Evolutionary conservation across 306 rosid genomes (phyloP).

Genomic region (Sindora glabra): DNA sequence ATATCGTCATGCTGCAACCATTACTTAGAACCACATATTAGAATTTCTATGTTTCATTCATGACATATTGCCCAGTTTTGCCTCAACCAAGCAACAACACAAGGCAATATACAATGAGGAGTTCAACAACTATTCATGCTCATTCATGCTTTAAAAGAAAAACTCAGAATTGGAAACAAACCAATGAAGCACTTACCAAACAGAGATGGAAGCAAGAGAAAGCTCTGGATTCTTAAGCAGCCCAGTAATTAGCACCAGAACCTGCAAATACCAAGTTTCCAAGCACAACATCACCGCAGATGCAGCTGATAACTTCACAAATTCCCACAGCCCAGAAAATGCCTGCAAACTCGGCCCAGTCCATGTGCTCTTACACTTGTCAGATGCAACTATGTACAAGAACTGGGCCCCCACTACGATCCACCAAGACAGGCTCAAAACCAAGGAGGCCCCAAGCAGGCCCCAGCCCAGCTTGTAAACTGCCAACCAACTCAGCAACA

Average conservation of each 20-base stretch:
- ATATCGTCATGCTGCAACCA: constrained; percentile 41
- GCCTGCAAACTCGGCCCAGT: constrained; percentile 40
- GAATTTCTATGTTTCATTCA: too few species aligned
- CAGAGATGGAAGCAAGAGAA: constrained; percentile 49
- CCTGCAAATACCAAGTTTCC: constrained; percentile 71
- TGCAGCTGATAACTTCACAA: constrained; percentile 43
- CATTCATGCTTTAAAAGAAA: background rate
- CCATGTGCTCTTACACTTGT: constrained; percentile 40
- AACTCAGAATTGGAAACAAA: background rate
- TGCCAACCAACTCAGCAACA: constrained; percentile 42
- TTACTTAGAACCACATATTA: background rate
- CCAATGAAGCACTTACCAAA: constrained; percentile 34
- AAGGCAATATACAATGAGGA: too few species aligned
- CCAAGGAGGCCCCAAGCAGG: constrained; percentile 47
- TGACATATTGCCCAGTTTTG: too few species aligned
- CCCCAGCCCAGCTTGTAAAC: constrained; percentile 44
- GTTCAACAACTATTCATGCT: too few species aligned
- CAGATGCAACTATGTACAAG: constrained; percentile 23
- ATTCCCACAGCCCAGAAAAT: constrained; percentile 37
- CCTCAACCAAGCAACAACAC: too few species aligned
- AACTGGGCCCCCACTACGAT: constrained; percentile 54
- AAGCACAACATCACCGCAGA: constrained; percentile 81
- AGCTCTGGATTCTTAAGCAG: constrained; percentile 54
- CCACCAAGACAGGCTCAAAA: constrained; percentile 75
- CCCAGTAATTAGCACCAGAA: constrained; percentile 56